Evolutionary conservation across 192 early-diverging fungal genomes (phyloP), one percentile per base, ranked within the genome.

Genomic region (Kickxella alabastrina): DNA sequence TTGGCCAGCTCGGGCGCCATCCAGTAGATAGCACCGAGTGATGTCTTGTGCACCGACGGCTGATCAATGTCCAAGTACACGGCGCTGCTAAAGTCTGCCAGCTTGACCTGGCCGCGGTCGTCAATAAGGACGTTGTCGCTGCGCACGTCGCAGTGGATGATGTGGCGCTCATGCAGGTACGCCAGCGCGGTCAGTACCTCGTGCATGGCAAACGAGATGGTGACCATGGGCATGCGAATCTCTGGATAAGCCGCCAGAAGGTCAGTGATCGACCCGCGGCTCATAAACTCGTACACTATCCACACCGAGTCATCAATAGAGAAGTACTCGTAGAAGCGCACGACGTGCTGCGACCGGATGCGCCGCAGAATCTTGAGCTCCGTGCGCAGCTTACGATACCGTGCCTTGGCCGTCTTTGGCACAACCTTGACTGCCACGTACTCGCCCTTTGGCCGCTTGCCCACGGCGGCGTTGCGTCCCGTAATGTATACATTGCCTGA

Each of bases 31-130:
- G 77, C 67, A 0, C 77, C 77, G 37, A 78, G 51, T 50, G 68
- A 50, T 19, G 67, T 38, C 38, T 64, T 70, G 22, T 71, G 63
- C 25, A 56, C 68, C 9, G 68, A 59, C 27, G 36, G 15, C 44
- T 71, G 71, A 43, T 65, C 74, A 12, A 50, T 44, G 13, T 66
- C 54, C 57, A 77, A 38, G 21, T 57, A 59, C 51, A 70, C 72
- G 10, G 71, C 77, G 43, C 57, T 69, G 55, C 68, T 68, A 48
- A 80, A 76, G 36, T 80, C 74, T 0, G 78, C 81, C 59, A 88
- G 79, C 64, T 87, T 89, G 32, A 87, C 83, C 52, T 80, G 72
- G 14, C 87, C 87, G 10, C 71, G 58, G 40, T 68, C 57, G 46
- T 66, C 67, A 25, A 80, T 65, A 36, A 80, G 57, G 25, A 80